These are phyloP conservation scores for Geranomyces variabilis DNA, from an alignment of 192 early-diverging fungal species.

Conservation along the genomic window DNA sequence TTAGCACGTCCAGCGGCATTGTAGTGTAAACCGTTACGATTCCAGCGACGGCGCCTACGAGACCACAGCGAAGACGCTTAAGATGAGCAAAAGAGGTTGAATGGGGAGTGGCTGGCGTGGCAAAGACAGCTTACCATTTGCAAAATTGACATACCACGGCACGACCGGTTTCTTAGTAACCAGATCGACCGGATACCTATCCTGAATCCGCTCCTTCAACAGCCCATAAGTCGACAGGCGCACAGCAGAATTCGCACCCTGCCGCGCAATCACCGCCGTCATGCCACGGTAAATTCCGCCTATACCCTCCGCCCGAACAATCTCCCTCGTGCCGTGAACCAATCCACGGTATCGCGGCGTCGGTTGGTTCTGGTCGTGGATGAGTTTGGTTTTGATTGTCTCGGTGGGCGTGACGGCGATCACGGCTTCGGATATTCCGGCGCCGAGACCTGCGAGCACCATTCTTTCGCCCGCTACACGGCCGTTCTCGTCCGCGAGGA, in stretches of 20 bases:
- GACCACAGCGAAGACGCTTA: no score
- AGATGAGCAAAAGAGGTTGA: no score
- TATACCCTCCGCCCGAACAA: conserved; percentile 74
- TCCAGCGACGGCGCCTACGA: conserved; percentile 77
- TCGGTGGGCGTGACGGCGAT: conserved; percentile 88
- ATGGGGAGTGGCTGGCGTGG: no score
- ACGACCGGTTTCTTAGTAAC: conserved; percentile 39
- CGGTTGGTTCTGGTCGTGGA: conserved; percentile 81
- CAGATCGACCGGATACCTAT: conserved; percentile 40
- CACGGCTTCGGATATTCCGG: conserved; percentile 85
- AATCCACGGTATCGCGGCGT: conserved; percentile 79
- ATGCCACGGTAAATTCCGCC: conserved; percentile 88
- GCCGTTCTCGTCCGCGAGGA: conserved; percentile 72
- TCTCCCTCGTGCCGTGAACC: conserved; percentile 69
- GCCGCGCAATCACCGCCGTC: conserved; percentile 88
- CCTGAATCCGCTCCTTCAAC: conserved; percentile 62
- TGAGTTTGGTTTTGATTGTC: conserved; percentile 96
- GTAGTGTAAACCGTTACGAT: conserved; percentile 94
- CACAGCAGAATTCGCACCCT: conserved; percentile 95
- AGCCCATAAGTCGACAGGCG: conserved; percentile 85
- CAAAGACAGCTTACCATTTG: conserved; percentile 35
- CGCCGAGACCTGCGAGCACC: conserved; percentile 70
- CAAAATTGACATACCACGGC: conserved; percentile 58
- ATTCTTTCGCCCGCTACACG: conserved; percentile 73
- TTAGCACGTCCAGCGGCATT: conserved; percentile 97